Conservation (phyloP, 148 eudicot genomes). For the Camellia granthamiana region DNA sequence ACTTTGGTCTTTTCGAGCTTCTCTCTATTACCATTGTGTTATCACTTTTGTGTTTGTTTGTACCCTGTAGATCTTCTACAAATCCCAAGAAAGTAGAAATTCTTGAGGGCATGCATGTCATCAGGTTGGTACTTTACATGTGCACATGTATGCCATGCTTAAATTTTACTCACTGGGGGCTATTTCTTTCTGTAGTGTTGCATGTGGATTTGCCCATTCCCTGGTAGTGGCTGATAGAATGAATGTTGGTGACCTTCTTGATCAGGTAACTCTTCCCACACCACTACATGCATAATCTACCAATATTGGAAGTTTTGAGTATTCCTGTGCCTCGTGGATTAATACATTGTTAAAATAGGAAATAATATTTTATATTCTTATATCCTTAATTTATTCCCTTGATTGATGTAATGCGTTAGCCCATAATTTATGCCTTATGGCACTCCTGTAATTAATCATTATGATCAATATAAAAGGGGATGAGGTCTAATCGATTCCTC, state of each 20-base stretch:
- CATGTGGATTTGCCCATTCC: slow-evolving; percentile 82
- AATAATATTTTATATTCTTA: too few species aligned
- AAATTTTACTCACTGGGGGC: slow-evolving; percentile 9
- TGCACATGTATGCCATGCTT: background rate
- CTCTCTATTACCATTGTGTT: background rate
- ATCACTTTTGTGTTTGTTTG: background rate
- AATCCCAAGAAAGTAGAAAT: slow-evolving; percentile 61
- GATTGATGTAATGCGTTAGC: too few species aligned
- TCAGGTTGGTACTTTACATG: slow-evolving; percentile 37
- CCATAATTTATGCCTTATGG: too few species aligned
- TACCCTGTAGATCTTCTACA: slow-evolving; percentile 45
- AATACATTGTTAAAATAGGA: too few species aligned
- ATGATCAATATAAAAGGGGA: too few species aligned
- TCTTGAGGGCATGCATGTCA: slow-evolving; percentile 72
- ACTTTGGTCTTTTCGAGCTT: background rate
- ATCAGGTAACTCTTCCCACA: slow-evolving; percentile 48
- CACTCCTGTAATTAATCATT: too few species aligned
- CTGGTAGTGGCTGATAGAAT: slow-evolving; percentile 83
- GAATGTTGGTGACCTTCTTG: slow-evolving; percentile 60
- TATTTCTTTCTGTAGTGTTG: slow-evolving; percentile 51
- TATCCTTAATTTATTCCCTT: too few species aligned
- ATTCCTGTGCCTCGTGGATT: too few species aligned
- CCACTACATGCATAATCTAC: background rate
- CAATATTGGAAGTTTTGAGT: too few species aligned
- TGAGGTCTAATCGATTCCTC: too few species aligned